These are phyloP conservation scores for Lentinus polychrous DNA, from an alignment of 1,284 basidiomycete genomes.

Conservation along the genomic window DNA sequence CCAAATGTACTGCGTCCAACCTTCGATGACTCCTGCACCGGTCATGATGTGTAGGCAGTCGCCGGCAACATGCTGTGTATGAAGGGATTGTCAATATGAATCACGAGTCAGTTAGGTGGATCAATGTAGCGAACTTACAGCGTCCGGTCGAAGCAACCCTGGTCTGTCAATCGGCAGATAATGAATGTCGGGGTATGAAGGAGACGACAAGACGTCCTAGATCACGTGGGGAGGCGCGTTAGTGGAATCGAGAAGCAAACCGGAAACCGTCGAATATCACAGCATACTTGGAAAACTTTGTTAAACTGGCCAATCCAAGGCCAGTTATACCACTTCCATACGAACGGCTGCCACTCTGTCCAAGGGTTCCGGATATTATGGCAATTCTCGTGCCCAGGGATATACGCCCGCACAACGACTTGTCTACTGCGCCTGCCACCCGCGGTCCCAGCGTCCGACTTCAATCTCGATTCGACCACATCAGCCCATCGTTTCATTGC, in stretches of 20 bases:
- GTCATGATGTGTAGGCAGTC: slow-evolving; percentile 56
- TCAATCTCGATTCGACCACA: slow-evolving; percentile 32
- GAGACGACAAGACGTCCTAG: slow-evolving; percentile 22
- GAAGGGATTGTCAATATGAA: too few species aligned
- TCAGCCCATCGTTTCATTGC: slow-evolving; percentile 49
- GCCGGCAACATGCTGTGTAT: slow-evolving; percentile 38
- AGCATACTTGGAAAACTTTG: slow-evolving; percentile 38
- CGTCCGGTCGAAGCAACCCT: slow-evolving; percentile 47
- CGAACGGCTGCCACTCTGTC: slow-evolving; percentile 31
- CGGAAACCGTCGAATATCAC: slow-evolving; percentile 1
- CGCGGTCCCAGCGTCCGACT: slow-evolving; percentile 16
- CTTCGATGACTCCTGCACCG: slow-evolving; percentile 51
- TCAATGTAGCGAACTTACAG: slow-evolving; percentile 30
- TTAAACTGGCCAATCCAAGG: slow-evolving; percentile 46
- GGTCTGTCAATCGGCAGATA: slow-evolving; percentile 49
- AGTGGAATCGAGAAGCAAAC: not conserved
- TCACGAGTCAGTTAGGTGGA: too few species aligned
- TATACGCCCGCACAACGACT: slow-evolving; percentile 46
- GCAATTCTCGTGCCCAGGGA: slow-evolving; percentile 53
- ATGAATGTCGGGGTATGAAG: slow-evolving; percentile 40
- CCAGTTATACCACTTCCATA: slow-evolving; percentile 51
- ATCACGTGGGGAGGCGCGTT: slow-evolving; percentile 5
- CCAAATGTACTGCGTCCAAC: slow-evolving; percentile 58
- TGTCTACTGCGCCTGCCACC: slow-evolving; percentile 21
- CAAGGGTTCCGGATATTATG: slow-evolving; percentile 35